phyloP scores from a whole-genome alignment of 441 rosid species.

The Arabidopsis lyrata region DNA sequence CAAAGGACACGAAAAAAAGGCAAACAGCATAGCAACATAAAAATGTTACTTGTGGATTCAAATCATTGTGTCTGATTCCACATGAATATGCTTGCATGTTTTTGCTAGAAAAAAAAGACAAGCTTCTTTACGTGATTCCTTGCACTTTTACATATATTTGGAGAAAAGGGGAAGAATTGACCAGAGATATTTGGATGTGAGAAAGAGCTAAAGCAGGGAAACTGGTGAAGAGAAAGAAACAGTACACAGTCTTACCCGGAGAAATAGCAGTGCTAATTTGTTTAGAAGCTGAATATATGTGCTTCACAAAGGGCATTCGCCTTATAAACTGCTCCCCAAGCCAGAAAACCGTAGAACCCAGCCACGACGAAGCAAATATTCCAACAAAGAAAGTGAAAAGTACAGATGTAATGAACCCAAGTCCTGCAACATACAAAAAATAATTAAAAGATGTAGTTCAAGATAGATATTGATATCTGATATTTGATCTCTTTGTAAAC shows the following conservation, averaged over 20 bases:
- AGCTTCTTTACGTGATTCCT: not conserved
- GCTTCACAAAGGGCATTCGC: slow-evolving; percentile 66
- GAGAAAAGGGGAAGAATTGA: not conserved
- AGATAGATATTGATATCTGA: not conserved
- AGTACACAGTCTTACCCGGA: slow-evolving; percentile 48
- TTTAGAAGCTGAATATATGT: slow-evolving; percentile 69
- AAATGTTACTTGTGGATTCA: not conserved
- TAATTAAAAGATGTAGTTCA: not conserved
- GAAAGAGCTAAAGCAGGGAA: not conserved
- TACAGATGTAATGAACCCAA: slow-evolving; percentile 68
- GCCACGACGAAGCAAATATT: slow-evolving; percentile 70
- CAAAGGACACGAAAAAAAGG: not conserved
- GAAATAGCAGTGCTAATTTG: slow-evolving; percentile 72
- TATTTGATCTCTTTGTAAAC: not conserved
- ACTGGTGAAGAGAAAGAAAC: slow-evolving; percentile 25
- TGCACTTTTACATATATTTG: not conserved
- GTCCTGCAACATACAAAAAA: slow-evolving; percentile 50
- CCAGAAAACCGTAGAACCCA: slow-evolving; percentile 67
- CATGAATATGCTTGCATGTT: slow-evolving; percentile 1
- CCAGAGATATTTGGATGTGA: not conserved
- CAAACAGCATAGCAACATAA: slow-evolving; percentile 16
- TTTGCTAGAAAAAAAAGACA: not conserved
- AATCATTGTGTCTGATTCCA: not conserved
- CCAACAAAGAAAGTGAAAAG: slow-evolving; percentile 64
- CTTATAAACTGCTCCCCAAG: slow-evolving; percentile 70